phyloP scores from a whole-genome alignment of 139 green algal genomes.

The Pseudopediastrum boryanum region DNA sequence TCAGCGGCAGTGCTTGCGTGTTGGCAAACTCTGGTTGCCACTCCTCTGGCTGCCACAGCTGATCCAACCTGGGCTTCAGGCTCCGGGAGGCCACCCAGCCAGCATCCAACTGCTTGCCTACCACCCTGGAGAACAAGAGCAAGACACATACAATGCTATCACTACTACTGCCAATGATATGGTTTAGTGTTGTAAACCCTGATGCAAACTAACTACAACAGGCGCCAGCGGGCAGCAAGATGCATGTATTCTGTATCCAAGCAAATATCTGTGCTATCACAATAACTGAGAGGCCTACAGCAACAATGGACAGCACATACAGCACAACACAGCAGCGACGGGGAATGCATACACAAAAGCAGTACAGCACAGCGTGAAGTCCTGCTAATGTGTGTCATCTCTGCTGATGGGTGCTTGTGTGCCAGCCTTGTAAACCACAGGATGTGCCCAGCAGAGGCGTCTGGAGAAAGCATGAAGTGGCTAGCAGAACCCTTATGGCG shows the following conservation, averaged over 20 bases:
- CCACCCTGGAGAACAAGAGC: constrained; percentile 6
- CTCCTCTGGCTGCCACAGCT: constrained; percentile 14
- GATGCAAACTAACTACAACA: neutral
- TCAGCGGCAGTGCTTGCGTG: constrained; percentile 15
- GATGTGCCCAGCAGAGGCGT: no score
- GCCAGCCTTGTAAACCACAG: no score
- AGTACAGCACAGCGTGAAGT: no score
- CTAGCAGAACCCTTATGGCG: no score
- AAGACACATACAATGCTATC: neutral
- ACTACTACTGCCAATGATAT: neutral
- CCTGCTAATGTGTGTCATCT: no score
- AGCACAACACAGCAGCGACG: no score
- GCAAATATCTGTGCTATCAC: neutral
- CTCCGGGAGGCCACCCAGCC: constrained; percentile 15
- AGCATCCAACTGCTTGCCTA: constrained; percentile 27
- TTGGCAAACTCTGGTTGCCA: constrained; percentile 2
- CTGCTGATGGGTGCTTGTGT: no score
- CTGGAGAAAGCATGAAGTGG: no score
- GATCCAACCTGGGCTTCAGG: constrained; percentile 11
- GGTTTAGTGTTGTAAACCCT: neutral
- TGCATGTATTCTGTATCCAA: neutral
- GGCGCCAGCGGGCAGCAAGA: neutral
- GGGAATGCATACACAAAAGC: no score
- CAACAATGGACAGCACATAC: neutral
- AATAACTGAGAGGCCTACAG: neutral